Base-by-base conservation (phyloP, 108 stramenopile genomes). In the Pseudonitzschia multiseries region DNA sequence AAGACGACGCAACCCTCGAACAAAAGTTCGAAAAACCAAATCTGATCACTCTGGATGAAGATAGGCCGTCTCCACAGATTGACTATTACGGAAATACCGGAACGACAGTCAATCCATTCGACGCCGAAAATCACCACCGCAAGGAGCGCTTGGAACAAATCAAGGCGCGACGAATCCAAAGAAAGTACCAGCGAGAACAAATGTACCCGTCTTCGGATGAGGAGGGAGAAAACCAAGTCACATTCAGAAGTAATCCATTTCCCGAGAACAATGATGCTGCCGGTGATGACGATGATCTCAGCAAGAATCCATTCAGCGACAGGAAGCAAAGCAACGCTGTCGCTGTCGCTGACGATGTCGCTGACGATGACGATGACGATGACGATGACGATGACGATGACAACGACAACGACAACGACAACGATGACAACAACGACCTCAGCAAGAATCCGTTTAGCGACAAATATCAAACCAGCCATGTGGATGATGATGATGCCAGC, bases 161-260 rank as follows among this genome's bases (percentile, higher is more conserved):
- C 24, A 56, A 56, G 54, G 26, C 24, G 4, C 54, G 54, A 9
- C 13, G 54, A 56, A 56, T 20, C 54, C 54, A 56, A 26, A 56
- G 54, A 56, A 56, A 56, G 20, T 2, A 4, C 24, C 3, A 56
- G 22, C 2, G 54, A 56, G 26, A 31, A 21, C 8, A 26, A 14
- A 31, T 62, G 36, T 62, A 62, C 43, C 46, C 66, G 6, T 67
- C 66, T 67, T 67, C 46, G 2, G 66, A 67, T 8, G 66, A 67
- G 13, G 46, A 67, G n/a, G 44, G 12, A 0, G 0, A 4, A 65
- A 24, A 42, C 29, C 0, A 15, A 36, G 64, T 9, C 1, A 28
- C 4, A 1, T 18, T 48, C 46, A 48, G 46, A 14, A 48, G 12
- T 2, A 48, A 48, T 48, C 46, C 46, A 48, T 48, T 48, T 48